Percentiles rank a stretch among this genome's conserved stretches.
Evolutionary conservation across 2,329 filamentous ascomycete genomes (phyloP).

Genomic region (Curvularia sp.): DNA sequence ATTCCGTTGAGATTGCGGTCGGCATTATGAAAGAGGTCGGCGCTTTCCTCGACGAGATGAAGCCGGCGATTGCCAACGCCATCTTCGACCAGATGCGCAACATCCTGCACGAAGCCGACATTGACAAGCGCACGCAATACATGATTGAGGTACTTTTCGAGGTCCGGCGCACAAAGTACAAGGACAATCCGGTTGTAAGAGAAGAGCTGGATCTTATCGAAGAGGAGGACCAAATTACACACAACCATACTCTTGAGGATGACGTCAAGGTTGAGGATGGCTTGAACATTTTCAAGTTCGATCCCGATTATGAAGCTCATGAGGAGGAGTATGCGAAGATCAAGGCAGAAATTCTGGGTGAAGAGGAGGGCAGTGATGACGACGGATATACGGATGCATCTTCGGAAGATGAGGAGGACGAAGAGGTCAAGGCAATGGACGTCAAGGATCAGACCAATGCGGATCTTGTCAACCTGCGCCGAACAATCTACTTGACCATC

Average conservation of each 20-base stretch:
- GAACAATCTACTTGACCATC: slow-evolving; percentile 96
- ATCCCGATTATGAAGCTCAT: slow-evolving; percentile 86
- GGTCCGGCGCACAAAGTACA: slow-evolving; percentile 94
- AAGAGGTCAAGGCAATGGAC: slow-evolving; percentile 83
- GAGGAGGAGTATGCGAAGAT: slow-evolving; percentile 89
- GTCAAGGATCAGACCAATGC: slow-evolving; percentile 98
- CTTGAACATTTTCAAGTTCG: slow-evolving; percentile 95
- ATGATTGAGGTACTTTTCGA: slow-evolving; percentile 99
- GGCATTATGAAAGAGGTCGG: slow-evolving; percentile 92
- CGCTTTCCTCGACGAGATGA: slow-evolving; percentile 95
- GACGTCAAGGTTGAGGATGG: slow-evolving; percentile 83
- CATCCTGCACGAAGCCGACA: slow-evolving; percentile 94
- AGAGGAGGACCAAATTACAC: slow-evolving; percentile 97
- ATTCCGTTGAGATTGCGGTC: slow-evolving; percentile 97
- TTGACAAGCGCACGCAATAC: slow-evolving; percentile 98
- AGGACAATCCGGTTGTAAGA: slow-evolving; percentile 87
- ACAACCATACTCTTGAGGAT: slow-evolving; percentile 76
- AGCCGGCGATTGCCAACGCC: slow-evolving; percentile 80
- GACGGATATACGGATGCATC: slow-evolving; percentile 68
- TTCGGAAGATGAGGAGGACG: slow-evolving; percentile 74
- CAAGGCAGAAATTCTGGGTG: slow-evolving; percentile 91
- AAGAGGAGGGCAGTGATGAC: slow-evolving; percentile 74
- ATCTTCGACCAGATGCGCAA: slow-evolving; percentile 96
- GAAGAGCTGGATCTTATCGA: slow-evolving; percentile 95
- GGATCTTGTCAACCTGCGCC: slow-evolving; percentile 88